Percentiles rank a stretch among this genome's conserved stretches.
Conservation (phyloP, 2,329 filamentous ascomycete species). For the Cadophora sp. region DNA sequence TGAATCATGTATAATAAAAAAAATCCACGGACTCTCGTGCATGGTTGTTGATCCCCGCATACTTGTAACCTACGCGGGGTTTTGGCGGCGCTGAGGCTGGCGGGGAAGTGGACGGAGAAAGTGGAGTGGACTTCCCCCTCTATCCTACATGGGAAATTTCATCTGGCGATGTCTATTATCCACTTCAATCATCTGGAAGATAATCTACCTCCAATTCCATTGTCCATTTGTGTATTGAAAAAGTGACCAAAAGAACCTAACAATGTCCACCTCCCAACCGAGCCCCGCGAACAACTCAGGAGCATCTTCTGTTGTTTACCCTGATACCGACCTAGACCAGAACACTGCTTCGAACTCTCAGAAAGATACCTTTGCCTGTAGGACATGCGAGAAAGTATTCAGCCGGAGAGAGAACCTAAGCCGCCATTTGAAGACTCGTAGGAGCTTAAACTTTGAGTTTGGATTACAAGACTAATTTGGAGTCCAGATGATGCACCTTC, state of each 20-base stretch:
- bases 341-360: not conserved
- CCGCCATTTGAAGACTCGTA: conserved; percentile 39
- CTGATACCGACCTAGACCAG: not conserved
- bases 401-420: conserved; percentile 40
- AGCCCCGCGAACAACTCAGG: not conserved
- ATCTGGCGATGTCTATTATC: not conserved
- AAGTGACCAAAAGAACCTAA: too few relatives aligned
- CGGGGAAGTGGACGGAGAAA: not conserved
- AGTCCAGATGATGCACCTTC: conserved; percentile 12
- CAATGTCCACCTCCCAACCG: not conserved
- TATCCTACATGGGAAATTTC: not conserved
- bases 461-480: not conserved
- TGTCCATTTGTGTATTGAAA: too few relatives aligned
- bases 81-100: too few relatives aligned
- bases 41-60: too few relatives aligned
- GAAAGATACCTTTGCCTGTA: conserved; percentile 27
- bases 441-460: not conserved
- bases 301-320: not conserved
- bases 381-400: conserved; percentile 34
- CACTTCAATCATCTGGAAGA: not conserved
- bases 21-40: too few relatives aligned
- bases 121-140: not conserved
- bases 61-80: too few relatives aligned
- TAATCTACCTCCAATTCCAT: not conserved
- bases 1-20: too few relatives aligned